These are phyloP conservation scores for Taphrina wiesneri DNA, from an alignment of 1,139 yeast species.

Conservation along the genomic window DNA sequence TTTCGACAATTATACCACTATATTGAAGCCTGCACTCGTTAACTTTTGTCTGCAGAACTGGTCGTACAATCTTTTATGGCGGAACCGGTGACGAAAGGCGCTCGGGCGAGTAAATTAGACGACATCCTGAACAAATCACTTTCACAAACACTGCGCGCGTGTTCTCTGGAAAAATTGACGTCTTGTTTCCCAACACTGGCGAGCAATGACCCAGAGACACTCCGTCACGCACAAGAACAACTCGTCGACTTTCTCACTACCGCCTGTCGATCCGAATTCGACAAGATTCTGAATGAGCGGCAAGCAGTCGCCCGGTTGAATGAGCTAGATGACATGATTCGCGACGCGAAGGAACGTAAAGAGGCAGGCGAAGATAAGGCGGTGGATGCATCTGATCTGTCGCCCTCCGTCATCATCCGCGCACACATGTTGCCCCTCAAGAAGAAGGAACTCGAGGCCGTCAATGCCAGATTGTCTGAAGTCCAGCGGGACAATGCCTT, in stretches of 20 bases:
- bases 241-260: conserved; percentile 3
- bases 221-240: conserved; percentile 24
- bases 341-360: conserved; percentile 11
- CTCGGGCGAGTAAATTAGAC: conserved; percentile 15
- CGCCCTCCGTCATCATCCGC: conserved; percentile 24
- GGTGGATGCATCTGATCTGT: conserved; percentile 6
- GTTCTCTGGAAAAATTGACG: conserved; percentile 16
- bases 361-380: not conserved
- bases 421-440: conserved; percentile 30
- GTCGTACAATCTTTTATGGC: not conserved
- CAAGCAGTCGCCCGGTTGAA: conserved; percentile 13
- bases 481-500: conserved; percentile 17
- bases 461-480: not conserved
- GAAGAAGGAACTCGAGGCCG: conserved; percentile 7
- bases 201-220: conserved; percentile 14
- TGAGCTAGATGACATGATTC: conserved; percentile 24
- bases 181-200: conserved; percentile 33
- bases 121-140: conserved; percentile 21
- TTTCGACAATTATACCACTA: not conserved
- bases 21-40: not conserved
- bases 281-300: conserved; percentile 22
- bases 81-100: conserved; percentile 5
- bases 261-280: conserved; percentile 14
- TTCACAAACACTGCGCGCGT: conserved; percentile 11
- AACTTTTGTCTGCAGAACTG: too few species aligned